These are phyloP conservation scores for Pyricularia sp. DNA, from an alignment of 2,329 filamentous ascomycete genomes.

Conservation along the genomic window DNA sequence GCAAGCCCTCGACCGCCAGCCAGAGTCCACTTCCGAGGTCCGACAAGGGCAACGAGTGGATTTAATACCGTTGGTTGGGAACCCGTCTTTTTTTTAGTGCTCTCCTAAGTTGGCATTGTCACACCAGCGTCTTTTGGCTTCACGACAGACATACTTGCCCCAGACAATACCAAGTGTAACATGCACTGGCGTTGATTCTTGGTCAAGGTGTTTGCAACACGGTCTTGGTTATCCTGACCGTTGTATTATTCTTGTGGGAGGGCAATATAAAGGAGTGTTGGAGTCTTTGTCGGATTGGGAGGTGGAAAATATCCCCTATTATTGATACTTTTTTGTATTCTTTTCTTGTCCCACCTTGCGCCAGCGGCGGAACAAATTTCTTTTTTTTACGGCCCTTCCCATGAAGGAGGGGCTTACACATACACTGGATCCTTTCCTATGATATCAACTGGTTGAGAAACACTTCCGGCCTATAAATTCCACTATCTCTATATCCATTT, in stretches of 20 bases:
- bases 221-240: neutral
- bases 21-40: neutral
- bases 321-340: neutral
- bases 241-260: neutral
- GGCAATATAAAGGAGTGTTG: neutral
- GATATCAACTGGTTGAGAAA: neutral
- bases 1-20: neutral
- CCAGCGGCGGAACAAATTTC: neutral
- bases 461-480: neutral
- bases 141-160: neutral
- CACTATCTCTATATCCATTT: neutral
- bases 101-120: neutral
- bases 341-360: neutral
- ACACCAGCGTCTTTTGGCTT: neutral
- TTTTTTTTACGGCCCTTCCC: neutral
- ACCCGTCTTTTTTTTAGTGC: neutral
- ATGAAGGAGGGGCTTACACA: neutral
- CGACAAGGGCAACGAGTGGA: neutral
- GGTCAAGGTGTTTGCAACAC: neutral
- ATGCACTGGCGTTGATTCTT: neutral
- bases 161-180: neutral
- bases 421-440: neutral
- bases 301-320: neutral
- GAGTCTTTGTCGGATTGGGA: neutral
- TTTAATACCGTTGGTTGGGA: neutral